A percentile compares a stretch with the other conserved stretches of the same genome.
Evolutionary conservation across 306 rosid genomes (phyloP).

Genomic region (Cucumis melo): DNA sequence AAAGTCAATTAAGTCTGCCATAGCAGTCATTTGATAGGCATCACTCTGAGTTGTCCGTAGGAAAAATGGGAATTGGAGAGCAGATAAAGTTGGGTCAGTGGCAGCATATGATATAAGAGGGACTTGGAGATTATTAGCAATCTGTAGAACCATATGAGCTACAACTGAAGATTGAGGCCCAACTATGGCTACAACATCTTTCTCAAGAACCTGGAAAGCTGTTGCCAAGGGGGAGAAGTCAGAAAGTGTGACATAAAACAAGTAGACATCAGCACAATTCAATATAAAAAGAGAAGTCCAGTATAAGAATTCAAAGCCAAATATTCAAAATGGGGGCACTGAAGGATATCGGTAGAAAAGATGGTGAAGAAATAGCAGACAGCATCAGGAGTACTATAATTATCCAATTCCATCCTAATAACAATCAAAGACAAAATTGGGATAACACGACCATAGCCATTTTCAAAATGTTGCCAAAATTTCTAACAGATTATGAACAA

Average conservation of each 20-base stretch:
- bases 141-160: constrained; percentile 65
- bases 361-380: not conserved
- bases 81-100: constrained; percentile 77
- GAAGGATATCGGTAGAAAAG: not conserved
- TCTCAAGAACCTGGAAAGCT: constrained; percentile 77
- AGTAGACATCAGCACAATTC: constrained; percentile 12
- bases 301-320: not conserved
- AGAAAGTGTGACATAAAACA: not conserved
- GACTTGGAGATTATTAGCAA: constrained; percentile 71
- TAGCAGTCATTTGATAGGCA: constrained; percentile 63
- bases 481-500: not conserved
- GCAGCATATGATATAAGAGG: constrained; percentile 91
- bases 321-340: not conserved
- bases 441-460: not conserved
- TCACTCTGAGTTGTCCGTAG: constrained; percentile 62
- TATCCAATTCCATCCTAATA: not conserved
- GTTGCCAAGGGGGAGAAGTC: constrained; percentile 5
- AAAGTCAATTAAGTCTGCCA: constrained; percentile 58
- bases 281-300: not conserved
- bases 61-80: constrained; percentile 82
- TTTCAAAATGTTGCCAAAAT: not conserved
- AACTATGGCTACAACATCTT: constrained; percentile 50
- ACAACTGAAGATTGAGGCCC: constrained; percentile 85
- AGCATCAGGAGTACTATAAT: not conserved
- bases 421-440: not conserved